These are phyloP conservation scores for Phytophthora nicotianae DNA, from an alignment of 352 stramenopile species.

Conservation along the genomic window DNA sequence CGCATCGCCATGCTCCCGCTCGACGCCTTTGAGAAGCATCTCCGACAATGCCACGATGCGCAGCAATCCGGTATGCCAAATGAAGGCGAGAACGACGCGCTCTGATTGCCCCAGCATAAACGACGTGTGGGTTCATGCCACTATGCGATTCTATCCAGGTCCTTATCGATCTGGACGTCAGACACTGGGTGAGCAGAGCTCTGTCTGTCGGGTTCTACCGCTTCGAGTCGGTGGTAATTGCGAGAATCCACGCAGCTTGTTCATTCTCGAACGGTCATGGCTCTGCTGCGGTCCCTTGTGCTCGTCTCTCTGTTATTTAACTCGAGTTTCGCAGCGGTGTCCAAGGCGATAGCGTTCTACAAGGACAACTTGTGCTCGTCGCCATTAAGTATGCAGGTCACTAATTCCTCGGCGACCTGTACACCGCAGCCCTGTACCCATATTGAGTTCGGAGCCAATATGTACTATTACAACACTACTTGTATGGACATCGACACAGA, in stretches of 20 bases:
- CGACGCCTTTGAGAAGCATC: conserved; percentile 50
- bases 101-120: conserved; percentile 20
- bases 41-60: conserved; percentile 21
- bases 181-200: conserved; percentile 25
- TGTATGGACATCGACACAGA: conserved; percentile 11
- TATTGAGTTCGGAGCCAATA: conserved; percentile 17
- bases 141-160: conserved; percentile 28
- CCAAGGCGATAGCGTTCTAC: conserved; percentile 26
- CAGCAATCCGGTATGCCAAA: conserved; percentile 11
- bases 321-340: conserved; percentile 1
- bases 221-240: conserved; percentile 14
- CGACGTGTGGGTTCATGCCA: conserved; percentile 16
- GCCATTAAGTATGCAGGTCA: conserved; percentile 31
- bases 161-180: conserved; percentile 7
- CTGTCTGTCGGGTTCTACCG: neutral
- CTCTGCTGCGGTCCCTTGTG: conserved; percentile 15
- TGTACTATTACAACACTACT: conserved; percentile 29
- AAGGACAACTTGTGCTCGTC: conserved; percentile 20
- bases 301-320: conserved; percentile 9
- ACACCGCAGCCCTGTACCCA: conserved; percentile 17
- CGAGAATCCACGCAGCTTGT: neutral
- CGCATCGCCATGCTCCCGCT: conserved; percentile 50
- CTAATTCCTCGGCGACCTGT: conserved; percentile 21
- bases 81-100: conserved; percentile 16
- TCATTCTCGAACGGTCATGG: conserved; percentile 39